Percentiles rank a stretch among this genome's conserved stretches.
These are phyloP conservation scores for Aspergillus glaucus DNA, from an alignment of 2,329 filamentous ascomycete genomes.

Conservation along the genomic window DNA sequence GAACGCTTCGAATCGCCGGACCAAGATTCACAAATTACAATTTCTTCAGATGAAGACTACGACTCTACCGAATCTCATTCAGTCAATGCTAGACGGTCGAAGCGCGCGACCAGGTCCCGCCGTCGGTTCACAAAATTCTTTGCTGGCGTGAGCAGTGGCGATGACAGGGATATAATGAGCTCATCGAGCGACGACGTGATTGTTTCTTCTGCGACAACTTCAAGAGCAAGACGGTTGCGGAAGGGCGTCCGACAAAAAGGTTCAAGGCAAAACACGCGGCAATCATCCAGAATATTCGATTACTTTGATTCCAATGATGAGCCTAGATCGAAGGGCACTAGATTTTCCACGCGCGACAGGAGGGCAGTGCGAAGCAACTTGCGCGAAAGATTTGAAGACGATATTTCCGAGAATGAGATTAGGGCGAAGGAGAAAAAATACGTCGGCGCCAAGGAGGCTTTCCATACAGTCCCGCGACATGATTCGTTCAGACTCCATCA, in stretches of 20 bases:
- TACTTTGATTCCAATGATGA: slow-evolving; percentile 9
- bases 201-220: slow-evolving; percentile 4
- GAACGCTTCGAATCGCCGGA: slow-evolving; percentile 9
- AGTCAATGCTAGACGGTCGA: not conserved
- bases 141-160: slow-evolving; percentile 13
- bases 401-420: slow-evolving; percentile 36
- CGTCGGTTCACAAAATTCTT: slow-evolving; percentile 17
- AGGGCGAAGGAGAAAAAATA: slow-evolving; percentile 40
- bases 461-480: slow-evolving; percentile 55
- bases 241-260: slow-evolving; percentile 3
- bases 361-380: slow-evolving; percentile 33
- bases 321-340: slow-evolving; percentile 11
- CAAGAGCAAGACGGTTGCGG: slow-evolving; percentile 10
- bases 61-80: slow-evolving; percentile 1
- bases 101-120: slow-evolving; percentile 7
- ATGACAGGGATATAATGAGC: slow-evolving; percentile 3
- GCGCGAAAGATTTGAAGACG: slow-evolving; percentile 36
- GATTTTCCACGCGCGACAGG: slow-evolving; percentile 27
- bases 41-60: slow-evolving; percentile 9
- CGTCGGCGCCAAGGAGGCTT: slow-evolving; percentile 66
- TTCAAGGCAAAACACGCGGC: slow-evolving; percentile 5
- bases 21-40: not conserved
- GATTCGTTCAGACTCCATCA: slow-evolving; percentile 67
- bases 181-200: slow-evolving; percentile 21
- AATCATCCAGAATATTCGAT: slow-evolving; percentile 4